Evolutionary conservation across 305 asterid genomes (phyloP).

Genomic region (Nicotiana rustica): DNA sequence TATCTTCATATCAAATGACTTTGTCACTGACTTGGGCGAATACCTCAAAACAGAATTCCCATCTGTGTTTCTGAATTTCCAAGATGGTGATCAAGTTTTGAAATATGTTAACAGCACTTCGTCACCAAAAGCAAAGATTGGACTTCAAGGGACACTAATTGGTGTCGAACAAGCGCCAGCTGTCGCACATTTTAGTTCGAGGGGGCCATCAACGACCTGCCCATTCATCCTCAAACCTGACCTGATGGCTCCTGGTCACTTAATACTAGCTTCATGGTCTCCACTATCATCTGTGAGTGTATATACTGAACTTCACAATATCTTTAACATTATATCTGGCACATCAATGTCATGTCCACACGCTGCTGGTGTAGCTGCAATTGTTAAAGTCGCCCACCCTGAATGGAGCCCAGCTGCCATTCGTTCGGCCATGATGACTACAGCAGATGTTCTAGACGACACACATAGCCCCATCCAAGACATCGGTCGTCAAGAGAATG

Average conservation of each 20-base stretch:
- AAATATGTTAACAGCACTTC: constrained; percentile 50
- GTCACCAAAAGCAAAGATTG: constrained; percentile 50
- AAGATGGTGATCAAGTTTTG: constrained; percentile 52
- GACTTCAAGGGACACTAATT: constrained; percentile 50
- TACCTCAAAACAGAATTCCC: constrained; percentile 52
- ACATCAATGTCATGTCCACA: constrained; percentile 50
- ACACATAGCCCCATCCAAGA: constrained; percentile 39
- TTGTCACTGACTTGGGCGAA: constrained; percentile 43
- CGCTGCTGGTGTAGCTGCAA: constrained; percentile 42
- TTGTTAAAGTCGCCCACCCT: constrained; percentile 45
- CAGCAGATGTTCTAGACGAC: constrained; percentile 39
- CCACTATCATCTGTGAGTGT: constrained; percentile 36
- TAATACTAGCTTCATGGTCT: constrained; percentile 77
- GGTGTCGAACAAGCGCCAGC: constrained; percentile 61
- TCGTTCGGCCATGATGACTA: constrained; percentile 49
- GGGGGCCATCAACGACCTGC: constrained; percentile 75
- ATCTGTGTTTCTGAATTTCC: constrained; percentile 47
- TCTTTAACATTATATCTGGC: constrained; percentile 37
- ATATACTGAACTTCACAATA: constrained; percentile 45
- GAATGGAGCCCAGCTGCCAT: constrained; percentile 50
- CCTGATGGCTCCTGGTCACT: constrained; percentile 72
- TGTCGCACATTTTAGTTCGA: constrained; percentile 67
- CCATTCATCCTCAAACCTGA: constrained; percentile 78
- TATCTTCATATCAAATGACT: constrained; percentile 61
- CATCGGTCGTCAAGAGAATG: neutral